These are phyloP conservation scores for Yamadazyma kanchanaburiensis DNA, from an alignment of 1,139 yeast species.

Conservation along the genomic window DNA sequence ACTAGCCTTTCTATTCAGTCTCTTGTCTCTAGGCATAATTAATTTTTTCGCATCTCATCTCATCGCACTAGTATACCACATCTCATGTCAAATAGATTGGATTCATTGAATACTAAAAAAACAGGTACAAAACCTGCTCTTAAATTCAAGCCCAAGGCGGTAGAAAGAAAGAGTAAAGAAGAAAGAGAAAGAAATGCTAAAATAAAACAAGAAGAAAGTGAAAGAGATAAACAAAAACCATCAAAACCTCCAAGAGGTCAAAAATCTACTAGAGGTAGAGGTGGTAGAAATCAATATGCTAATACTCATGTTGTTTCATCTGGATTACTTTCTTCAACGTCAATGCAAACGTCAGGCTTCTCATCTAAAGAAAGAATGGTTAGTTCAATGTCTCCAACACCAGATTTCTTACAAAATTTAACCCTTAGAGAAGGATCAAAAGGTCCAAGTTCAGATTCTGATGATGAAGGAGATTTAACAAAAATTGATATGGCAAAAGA, in stretches of 20 bases:
- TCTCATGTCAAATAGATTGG: conserved; percentile 42
- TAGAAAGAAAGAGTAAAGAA: conserved; percentile 76
- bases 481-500: conserved; percentile 63
- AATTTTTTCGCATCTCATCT: conserved; percentile 6
- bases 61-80: conserved; percentile 1
- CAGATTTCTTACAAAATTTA: conserved; percentile 39
- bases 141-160: conserved; percentile 79
- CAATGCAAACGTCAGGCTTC: conserved; percentile 31
- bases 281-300: conserved; percentile 45
- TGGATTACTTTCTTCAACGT: conserved; percentile 71
- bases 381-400: conserved; percentile 23
- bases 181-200: conserved; percentile 71
- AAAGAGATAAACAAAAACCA: conserved; percentile 15
- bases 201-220: conserved; percentile 35
- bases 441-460: conserved; percentile 18
- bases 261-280: conserved; percentile 31
- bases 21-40: no score
- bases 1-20: no score
- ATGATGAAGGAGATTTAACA: conserved; percentile 36
- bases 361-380: conserved; percentile 14
- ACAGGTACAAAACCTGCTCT: conserved; percentile 43
- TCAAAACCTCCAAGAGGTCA: conserved; percentile 25
- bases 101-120: conserved; percentile 38
- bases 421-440: conserved; percentile 25
- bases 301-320: conserved; percentile 69